Evolutionary conservation across 805 yeast species (phyloP).

Genomic region (Yamadazyma scolyti): DNA sequence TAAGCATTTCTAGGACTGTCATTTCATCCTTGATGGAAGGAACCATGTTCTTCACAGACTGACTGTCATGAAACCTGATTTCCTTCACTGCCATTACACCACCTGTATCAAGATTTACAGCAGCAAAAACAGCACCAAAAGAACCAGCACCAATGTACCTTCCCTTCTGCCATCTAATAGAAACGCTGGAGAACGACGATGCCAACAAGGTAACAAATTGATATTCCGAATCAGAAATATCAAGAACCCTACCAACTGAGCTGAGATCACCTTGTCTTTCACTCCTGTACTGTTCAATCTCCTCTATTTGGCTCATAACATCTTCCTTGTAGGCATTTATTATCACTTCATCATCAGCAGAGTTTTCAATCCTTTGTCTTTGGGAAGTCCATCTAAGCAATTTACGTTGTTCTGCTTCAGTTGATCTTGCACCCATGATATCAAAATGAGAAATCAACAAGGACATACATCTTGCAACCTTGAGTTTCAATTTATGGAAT

Average conservation of each 20-base stretch:
- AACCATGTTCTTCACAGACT: conserved; percentile 76
- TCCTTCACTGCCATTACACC: conserved; percentile 97
- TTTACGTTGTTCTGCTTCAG: conserved; percentile 57
- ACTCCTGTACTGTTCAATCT: conserved; percentile 57
- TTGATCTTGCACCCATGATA: conserved; percentile 95
- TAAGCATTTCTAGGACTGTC: conserved; percentile 91
- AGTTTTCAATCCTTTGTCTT: conserved; percentile 49
- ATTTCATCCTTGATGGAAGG: conserved; percentile 93
- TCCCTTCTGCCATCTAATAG: conserved; percentile 97
- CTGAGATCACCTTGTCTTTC: conserved; percentile 37
- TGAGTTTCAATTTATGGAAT: conserved; percentile 65
- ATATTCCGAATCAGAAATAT: conserved; percentile 81
- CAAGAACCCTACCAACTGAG: conserved; percentile 82
- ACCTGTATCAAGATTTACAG: conserved; percentile 90
- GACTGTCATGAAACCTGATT: conserved; percentile 84
- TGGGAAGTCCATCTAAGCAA: conserved; percentile 51
- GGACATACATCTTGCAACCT: conserved; percentile 94
- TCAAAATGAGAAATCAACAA: conserved; percentile 92
- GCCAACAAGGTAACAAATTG: conserved; percentile 84
- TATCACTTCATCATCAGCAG: conserved; percentile 37
- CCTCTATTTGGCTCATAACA: conserved; percentile 60
- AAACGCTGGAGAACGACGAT: conserved; percentile 81
- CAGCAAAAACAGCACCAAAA: conserved; percentile 91
- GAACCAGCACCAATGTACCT: conserved; percentile 92
- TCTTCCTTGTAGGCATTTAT: conserved; percentile 57